These are phyloP conservation scores for Ascosphaera acerosa DNA, from an alignment of 2,329 filamentous ascomycete species.

Conservation along the genomic window DNA sequence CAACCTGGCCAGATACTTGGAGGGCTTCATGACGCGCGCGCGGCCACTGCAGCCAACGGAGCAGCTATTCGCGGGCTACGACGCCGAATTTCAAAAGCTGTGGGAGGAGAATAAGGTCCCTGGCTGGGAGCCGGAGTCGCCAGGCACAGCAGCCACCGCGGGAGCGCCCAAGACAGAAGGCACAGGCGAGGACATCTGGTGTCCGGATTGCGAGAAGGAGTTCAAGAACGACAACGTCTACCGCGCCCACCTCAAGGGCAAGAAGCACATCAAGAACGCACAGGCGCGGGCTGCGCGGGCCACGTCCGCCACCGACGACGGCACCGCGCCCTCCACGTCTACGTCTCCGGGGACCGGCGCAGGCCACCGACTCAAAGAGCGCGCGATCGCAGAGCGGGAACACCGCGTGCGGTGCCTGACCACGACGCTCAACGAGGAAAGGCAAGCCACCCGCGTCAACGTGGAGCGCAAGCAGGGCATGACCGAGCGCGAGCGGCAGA, in stretches of 20 bases:
- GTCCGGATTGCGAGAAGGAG: conserved; percentile 73
- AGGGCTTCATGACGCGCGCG: conserved; percentile 64
- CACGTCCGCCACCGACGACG: conserved; percentile 11
- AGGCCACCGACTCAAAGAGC: conserved; percentile 46
- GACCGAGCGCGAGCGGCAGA: conserved; percentile 85
- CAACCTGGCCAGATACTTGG: conserved; percentile 56
- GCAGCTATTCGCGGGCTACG: conserved; percentile 48
- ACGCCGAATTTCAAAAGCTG: conserved; percentile 56
- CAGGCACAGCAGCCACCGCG: conserved; percentile 13
- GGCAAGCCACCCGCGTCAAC: conserved; percentile 73
- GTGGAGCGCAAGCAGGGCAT: conserved; percentile 92
- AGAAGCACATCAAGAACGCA: conserved; percentile 76
- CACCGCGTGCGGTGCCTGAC: conserved; percentile 58
- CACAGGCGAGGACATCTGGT: conserved; percentile 53
- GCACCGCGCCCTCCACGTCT: too few species aligned
- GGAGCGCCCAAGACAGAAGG: conserved; percentile 26
- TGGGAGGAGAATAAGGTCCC: conserved; percentile 61
- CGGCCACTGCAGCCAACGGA: conserved; percentile 68
- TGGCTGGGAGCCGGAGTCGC: conserved; percentile 43
- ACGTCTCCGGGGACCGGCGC: too few species aligned
- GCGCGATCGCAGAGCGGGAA: conserved; percentile 72
- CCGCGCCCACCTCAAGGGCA: conserved; percentile 63
- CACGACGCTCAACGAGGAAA: conserved; percentile 60
- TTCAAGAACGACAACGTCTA: conserved; percentile 94
- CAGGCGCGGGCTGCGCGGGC: conserved; percentile 30